Conservation (phyloP, 371 early-diverging fungal genomes). For the Nosema muscidifuracis region DNA sequence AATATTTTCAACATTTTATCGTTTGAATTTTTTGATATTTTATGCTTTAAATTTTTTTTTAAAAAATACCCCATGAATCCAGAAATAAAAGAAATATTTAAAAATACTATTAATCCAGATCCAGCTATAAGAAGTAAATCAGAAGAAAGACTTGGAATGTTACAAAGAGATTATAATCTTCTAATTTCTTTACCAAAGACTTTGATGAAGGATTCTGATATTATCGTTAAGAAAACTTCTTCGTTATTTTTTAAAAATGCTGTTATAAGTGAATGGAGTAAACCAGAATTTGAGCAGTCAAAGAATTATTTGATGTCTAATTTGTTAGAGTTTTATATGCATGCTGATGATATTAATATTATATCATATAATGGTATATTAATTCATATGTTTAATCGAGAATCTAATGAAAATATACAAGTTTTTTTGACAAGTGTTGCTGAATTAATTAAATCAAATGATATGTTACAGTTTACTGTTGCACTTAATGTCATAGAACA, state of each 20-base stretch:
- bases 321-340: constrained; percentile 25
- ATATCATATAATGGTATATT: constrained; percentile 38
- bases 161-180: constrained; percentile 42
- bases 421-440: constrained; percentile 11
- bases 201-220: constrained; percentile 51
- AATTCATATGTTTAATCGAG: constrained; percentile 35
- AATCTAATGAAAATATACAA: constrained; percentile 9
- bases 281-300: constrained; percentile 1
- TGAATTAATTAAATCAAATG: neutral
- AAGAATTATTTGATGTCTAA: constrained; percentile 17
- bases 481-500: constrained; percentile 19
- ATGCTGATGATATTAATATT: constrained; percentile 23
- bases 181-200: constrained; percentile 32
- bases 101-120: constrained; percentile 45
- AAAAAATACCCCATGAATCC: constrained; percentile 22
- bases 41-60: too few relatives aligned
- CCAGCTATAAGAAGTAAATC: constrained; percentile 40
- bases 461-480: neutral
- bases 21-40: too few relatives aligned
- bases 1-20: too few relatives aligned
- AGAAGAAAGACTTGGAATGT: constrained; percentile 27
- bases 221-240: constrained; percentile 26
- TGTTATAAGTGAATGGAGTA: constrained; percentile 33
- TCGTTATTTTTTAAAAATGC: constrained; percentile 54
- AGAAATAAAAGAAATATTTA: constrained; percentile 45